These are phyloP conservation scores for Arthrobotrys entomopaga DNA, from an alignment of 2,329 filamentous ascomycete genomes.

Conservation along the genomic window DNA sequence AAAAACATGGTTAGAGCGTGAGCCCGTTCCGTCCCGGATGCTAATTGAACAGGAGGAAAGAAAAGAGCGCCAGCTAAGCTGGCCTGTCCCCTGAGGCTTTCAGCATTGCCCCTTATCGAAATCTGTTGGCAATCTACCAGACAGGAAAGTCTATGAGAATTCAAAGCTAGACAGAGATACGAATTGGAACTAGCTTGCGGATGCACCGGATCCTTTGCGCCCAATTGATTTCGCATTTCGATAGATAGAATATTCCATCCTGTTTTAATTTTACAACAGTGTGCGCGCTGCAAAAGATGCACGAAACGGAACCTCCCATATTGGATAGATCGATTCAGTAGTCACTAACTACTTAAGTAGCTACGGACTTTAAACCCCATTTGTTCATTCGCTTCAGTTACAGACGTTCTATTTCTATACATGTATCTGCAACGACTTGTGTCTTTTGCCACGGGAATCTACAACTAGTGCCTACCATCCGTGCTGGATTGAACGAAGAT, in stretches of 20 bases:
- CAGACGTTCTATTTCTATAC: background rate
- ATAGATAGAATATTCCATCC: conserved; percentile 13
- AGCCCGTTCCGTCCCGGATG: conserved; percentile 49
- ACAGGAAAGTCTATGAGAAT: conserved; percentile 49
- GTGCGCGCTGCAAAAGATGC: background rate
- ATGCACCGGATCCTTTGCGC: conserved; percentile 50
- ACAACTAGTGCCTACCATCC: background rate
- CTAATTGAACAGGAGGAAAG: conserved; percentile 16
- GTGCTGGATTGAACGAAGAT: conserved; percentile 22
- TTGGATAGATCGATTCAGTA: background rate
- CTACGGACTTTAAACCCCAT: too few relatives aligned
- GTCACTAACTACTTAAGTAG: too few relatives aligned
- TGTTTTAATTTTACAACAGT: background rate
- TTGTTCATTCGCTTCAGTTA: too few relatives aligned
- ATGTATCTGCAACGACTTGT: conserved; percentile 9
- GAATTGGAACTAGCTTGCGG: conserved; percentile 29
- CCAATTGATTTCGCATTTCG: conserved; percentile 32
- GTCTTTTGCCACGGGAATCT: conserved; percentile 25
- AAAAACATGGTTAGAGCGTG: conserved; percentile 25
- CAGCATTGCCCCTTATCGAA: conserved; percentile 45
- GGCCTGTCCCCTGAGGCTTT: conserved; percentile 39
- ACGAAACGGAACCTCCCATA: conserved; percentile 13
- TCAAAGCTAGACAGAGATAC: background rate
- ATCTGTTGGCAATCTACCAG: conserved; percentile 36
- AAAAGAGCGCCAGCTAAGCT: conserved; percentile 20